phyloP scores from a whole-genome alignment of 2,329 filamentous ascomycete species.

The Teratosphaeria epicoccoides region DNA sequence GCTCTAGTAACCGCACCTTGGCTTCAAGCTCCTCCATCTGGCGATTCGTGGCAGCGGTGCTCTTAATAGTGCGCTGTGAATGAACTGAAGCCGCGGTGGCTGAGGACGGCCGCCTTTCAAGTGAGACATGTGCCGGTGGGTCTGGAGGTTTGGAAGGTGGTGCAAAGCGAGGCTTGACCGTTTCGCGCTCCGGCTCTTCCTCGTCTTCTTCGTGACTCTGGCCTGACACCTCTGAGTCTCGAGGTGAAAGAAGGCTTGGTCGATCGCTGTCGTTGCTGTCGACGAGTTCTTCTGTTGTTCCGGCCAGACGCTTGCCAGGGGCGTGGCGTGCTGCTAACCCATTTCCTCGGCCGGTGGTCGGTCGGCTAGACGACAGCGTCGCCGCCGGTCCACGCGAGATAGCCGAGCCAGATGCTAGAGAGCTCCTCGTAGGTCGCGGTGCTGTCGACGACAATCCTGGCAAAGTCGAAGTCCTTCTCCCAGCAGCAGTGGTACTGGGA shows the following conservation, averaged over 20 bases:
- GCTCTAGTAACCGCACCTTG: constrained; percentile 77
- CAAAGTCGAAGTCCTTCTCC: constrained; percentile 22
- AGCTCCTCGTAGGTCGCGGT: constrained; percentile 4
- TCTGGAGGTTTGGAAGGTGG: constrained; percentile 20
- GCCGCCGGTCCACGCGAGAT: constrained; percentile 7
- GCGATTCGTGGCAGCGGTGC: constrained; percentile 43
- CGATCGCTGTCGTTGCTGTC: constrained; percentile 16
- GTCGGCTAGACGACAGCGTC: constrained; percentile 5
- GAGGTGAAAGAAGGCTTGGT: constrained; percentile 9
- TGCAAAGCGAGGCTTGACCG: constrained; percentile 20
- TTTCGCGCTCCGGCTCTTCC: constrained; percentile 15
- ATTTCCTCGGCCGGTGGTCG: constrained; percentile 1
- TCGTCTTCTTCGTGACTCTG: constrained; percentile 13
- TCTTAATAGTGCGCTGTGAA: constrained; percentile 28
- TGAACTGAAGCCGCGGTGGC: constrained; percentile 20
- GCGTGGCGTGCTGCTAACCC: constrained; percentile 7
- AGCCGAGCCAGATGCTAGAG: background rate
- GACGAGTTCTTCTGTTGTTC: constrained; percentile 15
- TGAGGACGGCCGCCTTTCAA: constrained; percentile 24
- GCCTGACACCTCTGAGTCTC: constrained; percentile 12
- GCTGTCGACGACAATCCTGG: constrained; percentile 25
- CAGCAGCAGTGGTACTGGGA: constrained; percentile 19
- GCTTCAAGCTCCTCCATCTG: constrained; percentile 82
- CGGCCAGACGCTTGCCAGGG: constrained; percentile 10
- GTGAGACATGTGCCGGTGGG: constrained; percentile 14